phyloP scores from a whole-genome alignment of 2,329 filamentous ascomycete genomes.

The Sclerotinia subarctica region DNA sequence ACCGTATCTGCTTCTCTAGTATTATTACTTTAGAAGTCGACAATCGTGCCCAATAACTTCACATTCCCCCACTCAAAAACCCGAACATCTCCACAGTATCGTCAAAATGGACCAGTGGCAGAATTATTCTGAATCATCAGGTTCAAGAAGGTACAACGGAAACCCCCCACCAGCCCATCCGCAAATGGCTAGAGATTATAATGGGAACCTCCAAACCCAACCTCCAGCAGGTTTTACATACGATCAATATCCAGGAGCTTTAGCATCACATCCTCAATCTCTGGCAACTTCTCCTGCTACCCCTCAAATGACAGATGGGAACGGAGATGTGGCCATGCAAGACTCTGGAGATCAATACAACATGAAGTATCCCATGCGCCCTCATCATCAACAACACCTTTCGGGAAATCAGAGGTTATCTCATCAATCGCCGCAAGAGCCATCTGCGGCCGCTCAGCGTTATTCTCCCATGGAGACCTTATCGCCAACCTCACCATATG shows the following conservation, averaged over 20 bases:
- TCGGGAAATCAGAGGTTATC: constrained; percentile 52
- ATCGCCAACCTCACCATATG: constrained; percentile 77
- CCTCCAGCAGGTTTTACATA: constrained; percentile 62
- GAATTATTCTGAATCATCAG: constrained; percentile 62
- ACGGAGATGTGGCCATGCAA: constrained; percentile 81
- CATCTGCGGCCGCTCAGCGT: constrained; percentile 79
- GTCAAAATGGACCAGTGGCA: constrained; percentile 62
- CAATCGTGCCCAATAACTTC: constrained; percentile 20
- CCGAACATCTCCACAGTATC: constrained; percentile 26
- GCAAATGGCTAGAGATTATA: constrained; percentile 49
- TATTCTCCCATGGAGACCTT: constrained; percentile 95
- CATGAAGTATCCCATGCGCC: constrained; percentile 80
- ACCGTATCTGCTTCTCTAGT: not conserved
- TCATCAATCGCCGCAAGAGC: constrained; percentile 69
- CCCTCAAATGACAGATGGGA: constrained; percentile 64
- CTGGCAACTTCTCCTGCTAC: constrained; percentile 57
- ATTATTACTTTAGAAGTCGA: constrained; percentile 14
- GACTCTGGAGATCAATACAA: constrained; percentile 77
- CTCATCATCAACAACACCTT: constrained; percentile 72
- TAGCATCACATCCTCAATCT: constrained; percentile 46
- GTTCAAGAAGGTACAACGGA: constrained; percentile 63
- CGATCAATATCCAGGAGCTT: constrained; percentile 59
- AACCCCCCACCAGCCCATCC: constrained; percentile 46
- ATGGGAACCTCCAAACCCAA: constrained; percentile 42
- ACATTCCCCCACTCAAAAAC: constrained; percentile 29